Evolutionary conservation across 1,284 basidiomycete genomes (phyloP).

Genomic region (Cystobasidium pallidum): DNA sequence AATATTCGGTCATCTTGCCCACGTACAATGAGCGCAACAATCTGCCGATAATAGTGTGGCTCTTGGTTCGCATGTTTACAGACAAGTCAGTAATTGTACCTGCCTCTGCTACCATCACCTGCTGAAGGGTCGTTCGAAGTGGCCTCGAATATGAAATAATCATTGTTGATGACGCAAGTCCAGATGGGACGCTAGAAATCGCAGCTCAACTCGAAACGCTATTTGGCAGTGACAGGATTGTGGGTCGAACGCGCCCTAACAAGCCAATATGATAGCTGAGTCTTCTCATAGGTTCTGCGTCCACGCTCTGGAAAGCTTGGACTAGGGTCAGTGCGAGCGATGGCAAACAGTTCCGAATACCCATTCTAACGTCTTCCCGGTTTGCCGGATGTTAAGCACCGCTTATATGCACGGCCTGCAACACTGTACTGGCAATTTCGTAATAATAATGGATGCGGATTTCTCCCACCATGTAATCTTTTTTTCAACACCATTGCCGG

Average conservation of each 20-base stretch:
- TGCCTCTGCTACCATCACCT: too few species aligned
- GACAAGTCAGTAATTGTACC: slow-evolving; percentile 69
- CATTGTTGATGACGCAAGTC: slow-evolving; percentile 86
- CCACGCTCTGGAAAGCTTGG: slow-evolving; percentile 86
- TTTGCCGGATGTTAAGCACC: slow-evolving; percentile 62
- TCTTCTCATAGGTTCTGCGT: slow-evolving; percentile 66
- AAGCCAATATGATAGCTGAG: slow-evolving; percentile 1
- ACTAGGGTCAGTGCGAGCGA: slow-evolving; percentile 65
- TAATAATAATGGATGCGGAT: slow-evolving; percentile 95
- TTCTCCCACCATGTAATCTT: slow-evolving; percentile 81
- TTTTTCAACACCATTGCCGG: too few species aligned
- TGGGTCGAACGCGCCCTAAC: slow-evolving; percentile 57
- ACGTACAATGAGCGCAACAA: slow-evolving; percentile 94
- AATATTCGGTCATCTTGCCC: slow-evolving; percentile 71
- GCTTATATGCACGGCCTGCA: slow-evolving; percentile 90
- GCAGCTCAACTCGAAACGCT: slow-evolving; percentile 73
- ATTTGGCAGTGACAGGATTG: slow-evolving; percentile 82
- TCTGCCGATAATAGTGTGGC: slow-evolving; percentile 81
- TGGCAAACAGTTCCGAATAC: too few species aligned
- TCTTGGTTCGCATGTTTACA: slow-evolving; percentile 73
- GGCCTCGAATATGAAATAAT: slow-evolving; percentile 78
- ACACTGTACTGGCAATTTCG: slow-evolving; percentile 86
- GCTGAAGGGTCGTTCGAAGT: slow-evolving; percentile 55
- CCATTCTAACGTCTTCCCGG: too few species aligned
- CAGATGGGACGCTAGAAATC: slow-evolving; percentile 87